These are phyloP conservation scores for Medicago ruthenica DNA, from an alignment of 306 rosid species.

Conservation along the genomic window DNA sequence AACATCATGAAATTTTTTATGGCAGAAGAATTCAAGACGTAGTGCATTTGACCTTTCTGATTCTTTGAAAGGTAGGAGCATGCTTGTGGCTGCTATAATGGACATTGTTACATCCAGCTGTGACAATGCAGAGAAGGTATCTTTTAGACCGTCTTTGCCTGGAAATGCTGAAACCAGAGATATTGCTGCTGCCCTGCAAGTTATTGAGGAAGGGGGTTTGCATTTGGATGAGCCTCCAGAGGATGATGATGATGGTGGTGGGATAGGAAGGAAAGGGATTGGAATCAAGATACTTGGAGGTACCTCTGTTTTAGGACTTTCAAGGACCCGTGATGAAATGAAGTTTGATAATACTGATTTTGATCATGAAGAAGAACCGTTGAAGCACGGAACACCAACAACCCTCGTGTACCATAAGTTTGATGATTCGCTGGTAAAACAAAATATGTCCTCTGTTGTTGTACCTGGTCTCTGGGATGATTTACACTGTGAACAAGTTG, in stretches of 20 bases:
- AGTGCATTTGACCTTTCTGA: constrained; percentile 80
- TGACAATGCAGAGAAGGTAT: constrained; percentile 60
- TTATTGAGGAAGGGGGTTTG: constrained; percentile 89
- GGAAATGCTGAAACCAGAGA: constrained; percentile 83
- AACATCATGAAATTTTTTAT: constrained; percentile 48
- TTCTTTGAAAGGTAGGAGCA: constrained; percentile 93
- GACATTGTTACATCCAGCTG: constrained; percentile 91
- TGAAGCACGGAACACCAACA: constrained; percentile 38
- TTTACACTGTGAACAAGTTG: constrained; percentile 91
- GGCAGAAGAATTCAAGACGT: constrained; percentile 79
- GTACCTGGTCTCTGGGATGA: constrained; percentile 99
- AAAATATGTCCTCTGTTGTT: constrained; percentile 62
- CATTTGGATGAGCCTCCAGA: constrained; percentile 72
- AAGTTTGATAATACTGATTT: constrained; percentile 53
- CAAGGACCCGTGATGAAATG: constrained; percentile 57
- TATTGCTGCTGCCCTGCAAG: constrained; percentile 88
- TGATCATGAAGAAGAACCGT: constrained; percentile 43
- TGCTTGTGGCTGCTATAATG: constrained; percentile 99
- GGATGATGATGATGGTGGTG: constrained; percentile 64
- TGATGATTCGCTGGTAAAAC: constrained; percentile 47
- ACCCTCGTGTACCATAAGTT: constrained; percentile 49
- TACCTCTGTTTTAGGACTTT: constrained; percentile 74
- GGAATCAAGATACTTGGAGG: constrained; percentile 92
- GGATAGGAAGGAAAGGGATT: constrained; percentile 70
- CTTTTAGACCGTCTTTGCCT: constrained; percentile 75